Conservation (phyloP, 2,329 filamentous ascomycete species). For the Fonsecaea erecta region DNA sequence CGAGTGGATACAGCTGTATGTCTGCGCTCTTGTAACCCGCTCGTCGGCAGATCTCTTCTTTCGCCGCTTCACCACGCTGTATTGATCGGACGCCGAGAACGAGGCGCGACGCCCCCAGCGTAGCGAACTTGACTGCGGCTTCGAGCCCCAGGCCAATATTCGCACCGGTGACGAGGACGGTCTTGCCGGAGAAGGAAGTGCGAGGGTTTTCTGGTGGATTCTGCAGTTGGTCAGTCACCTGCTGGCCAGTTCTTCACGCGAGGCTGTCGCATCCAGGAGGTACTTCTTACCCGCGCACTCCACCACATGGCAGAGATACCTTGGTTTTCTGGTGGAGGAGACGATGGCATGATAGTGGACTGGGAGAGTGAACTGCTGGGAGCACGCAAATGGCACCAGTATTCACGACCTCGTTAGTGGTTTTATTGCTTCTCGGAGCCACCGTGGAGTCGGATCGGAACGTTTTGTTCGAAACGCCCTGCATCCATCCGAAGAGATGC, state of each 20-base stretch:
- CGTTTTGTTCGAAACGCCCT: neutral
- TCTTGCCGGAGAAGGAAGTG: conserved; percentile 24
- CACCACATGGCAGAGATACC: conserved; percentile 26
- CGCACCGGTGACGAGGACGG: conserved; percentile 49
- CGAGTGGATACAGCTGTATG: conserved; percentile 49
- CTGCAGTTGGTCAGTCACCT: conserved; percentile 2
- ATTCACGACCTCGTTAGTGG: neutral
- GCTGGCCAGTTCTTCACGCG: neutral
- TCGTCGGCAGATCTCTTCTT: conserved; percentile 43
- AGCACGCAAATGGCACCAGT: neutral
- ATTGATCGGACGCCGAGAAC: conserved; percentile 52
- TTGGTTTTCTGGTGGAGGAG: conserved; percentile 4
- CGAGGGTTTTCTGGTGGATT: conserved; percentile 25
- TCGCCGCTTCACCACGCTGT: conserved; percentile 51
- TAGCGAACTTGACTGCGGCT: conserved; percentile 49
- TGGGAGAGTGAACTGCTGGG: neutral
- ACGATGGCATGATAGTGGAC: neutral
- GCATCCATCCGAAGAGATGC: neutral
- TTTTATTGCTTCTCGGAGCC: conserved; percentile 2
- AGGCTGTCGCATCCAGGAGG: neutral
- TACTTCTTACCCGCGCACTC: conserved; percentile 12
- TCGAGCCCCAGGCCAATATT: conserved; percentile 55
- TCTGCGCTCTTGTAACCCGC: conserved; percentile 41
- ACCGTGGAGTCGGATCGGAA: neutral
- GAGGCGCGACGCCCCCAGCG: conserved; percentile 47